A percentile compares a stretch with the other conserved stretches of the same genome.
Evolutionary conservation across 352 stramenopile genomes (phyloP).

Genomic region (Pythium sukuiense): DNA sequence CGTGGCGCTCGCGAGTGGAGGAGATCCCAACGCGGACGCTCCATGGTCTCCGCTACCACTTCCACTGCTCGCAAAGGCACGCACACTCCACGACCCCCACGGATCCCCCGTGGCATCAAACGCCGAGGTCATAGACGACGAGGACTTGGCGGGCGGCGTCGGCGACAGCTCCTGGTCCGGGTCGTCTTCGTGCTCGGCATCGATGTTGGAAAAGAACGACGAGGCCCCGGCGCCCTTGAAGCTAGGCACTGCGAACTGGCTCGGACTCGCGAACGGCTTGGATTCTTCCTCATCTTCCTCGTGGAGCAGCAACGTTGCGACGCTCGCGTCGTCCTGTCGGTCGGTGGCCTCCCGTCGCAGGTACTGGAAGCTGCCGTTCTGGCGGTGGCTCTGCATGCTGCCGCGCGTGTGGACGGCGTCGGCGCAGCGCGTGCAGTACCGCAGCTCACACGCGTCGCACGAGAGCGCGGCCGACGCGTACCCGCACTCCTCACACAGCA

Average conservation of each 20-base stretch:
- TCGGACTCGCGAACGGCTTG: neutral
- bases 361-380: constrained; percentile 8
- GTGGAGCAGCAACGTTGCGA: constrained; percentile 3
- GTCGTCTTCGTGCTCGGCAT: constrained; percentile 9
- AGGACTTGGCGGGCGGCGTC: constrained; percentile 20
- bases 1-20: constrained; percentile 5
- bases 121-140: neutral
- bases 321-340: constrained; percentile 6
- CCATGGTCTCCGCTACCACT: constrained; percentile 19
- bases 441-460: constrained; percentile 51
- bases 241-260: neutral
- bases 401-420: constrained; percentile 39
- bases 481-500: constrained; percentile 51
- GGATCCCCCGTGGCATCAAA: constrained; percentile 31
- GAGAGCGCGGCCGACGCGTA: constrained; percentile 27
- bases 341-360: neutral
- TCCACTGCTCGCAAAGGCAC: constrained; percentile 23
- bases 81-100: constrained; percentile 42
- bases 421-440: constrained; percentile 45
- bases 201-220: constrained; percentile 2
- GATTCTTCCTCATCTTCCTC: neutral
- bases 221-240: neutral
- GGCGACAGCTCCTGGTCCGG: constrained; percentile 34
- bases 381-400: constrained; percentile 40
- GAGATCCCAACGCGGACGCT: constrained; percentile 13